A percentile compares a stretch with the other conserved stretches of the same genome.
Conservation (phyloP, 108 stramenopile genomes). For the Stephanodiscus triporus region DNA sequence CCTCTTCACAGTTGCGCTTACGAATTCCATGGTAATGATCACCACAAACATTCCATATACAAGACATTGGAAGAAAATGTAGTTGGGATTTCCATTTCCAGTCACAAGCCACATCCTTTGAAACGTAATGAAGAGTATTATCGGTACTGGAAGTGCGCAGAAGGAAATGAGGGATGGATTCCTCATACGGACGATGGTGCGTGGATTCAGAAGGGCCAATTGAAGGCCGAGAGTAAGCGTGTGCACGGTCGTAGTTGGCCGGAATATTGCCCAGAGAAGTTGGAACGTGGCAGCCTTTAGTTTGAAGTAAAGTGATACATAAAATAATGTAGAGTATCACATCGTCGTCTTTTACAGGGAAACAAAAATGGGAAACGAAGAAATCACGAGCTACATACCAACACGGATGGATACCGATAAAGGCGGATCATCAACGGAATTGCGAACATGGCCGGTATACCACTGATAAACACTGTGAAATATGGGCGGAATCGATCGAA, state of each 20-base stretch:
- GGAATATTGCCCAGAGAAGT: slow-evolving; percentile 62
- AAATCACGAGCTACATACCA: slow-evolving; percentile 52
- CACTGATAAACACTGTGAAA: slow-evolving; percentile 56
- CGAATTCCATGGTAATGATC: slow-evolving; percentile 45
- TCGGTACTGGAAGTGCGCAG: slow-evolving; percentile 63
- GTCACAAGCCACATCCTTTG: slow-evolving; percentile 81
- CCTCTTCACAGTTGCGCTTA: slow-evolving; percentile 49
- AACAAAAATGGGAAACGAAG: background rate
- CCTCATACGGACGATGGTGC: slow-evolving; percentile 67
- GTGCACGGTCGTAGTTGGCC: slow-evolving; percentile 62
- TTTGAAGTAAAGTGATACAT: slow-evolving; percentile 1
- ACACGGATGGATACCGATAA: slow-evolving; percentile 61
- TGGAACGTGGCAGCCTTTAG: slow-evolving; percentile 51
- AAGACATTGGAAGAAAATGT: slow-evolving; percentile 84
- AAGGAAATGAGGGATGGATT: slow-evolving; percentile 54
- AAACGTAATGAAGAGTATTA: slow-evolving; percentile 64
- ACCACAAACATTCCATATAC: slow-evolving; percentile 74
- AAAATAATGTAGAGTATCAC: background rate
- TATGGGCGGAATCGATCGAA: slow-evolving; percentile 79
- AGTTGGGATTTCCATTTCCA: slow-evolving; percentile 83
- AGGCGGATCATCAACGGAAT: slow-evolving; percentile 69
- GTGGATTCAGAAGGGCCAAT: slow-evolving; percentile 57
- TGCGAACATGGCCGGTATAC: slow-evolving; percentile 60
- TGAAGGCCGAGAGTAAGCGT: slow-evolving; percentile 64
- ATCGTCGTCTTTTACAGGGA: background rate